Evolutionary conservation across 768 basidiomycete genomes (phyloP).

Genomic region (Mrakia gelida): DNA sequence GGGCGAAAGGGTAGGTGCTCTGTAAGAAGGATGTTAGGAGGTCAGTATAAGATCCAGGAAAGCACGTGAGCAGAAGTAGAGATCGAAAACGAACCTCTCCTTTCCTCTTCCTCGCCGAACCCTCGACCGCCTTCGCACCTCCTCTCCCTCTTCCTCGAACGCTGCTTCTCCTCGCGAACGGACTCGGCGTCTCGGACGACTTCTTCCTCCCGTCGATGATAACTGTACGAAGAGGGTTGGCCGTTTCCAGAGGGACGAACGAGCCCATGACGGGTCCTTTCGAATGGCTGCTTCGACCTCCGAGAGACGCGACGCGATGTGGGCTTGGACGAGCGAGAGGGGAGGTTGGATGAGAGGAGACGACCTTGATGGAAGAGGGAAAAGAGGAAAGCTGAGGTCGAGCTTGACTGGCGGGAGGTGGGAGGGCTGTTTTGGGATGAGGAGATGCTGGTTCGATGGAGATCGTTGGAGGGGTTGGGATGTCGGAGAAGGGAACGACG

Average conservation of each 20-base stretch:
- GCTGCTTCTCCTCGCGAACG: constrained; percentile 21
- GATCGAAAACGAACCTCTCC: background rate
- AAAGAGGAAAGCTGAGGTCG: background rate
- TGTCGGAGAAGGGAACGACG: background rate
- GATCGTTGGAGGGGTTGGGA: background rate
- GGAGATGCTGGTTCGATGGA: constrained; percentile 8
- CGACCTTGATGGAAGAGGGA: background rate
- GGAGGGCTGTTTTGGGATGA: background rate
- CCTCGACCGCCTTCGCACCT: constrained; percentile 3
- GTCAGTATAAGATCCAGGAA: no score
- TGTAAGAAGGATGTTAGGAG: background rate
- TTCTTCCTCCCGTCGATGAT: constrained; percentile 25
- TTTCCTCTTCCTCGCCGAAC: constrained; percentile 5
- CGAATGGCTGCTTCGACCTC: background rate
- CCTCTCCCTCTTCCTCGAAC: background rate
- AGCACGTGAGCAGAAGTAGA: no score
- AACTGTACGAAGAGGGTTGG: constrained; percentile 18
- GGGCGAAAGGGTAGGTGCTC: constrained; percentile 20
- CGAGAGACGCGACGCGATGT: background rate
- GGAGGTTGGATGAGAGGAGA: background rate
- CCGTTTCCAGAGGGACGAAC: constrained; percentile 14
- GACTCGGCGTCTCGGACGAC: constrained; percentile 18
- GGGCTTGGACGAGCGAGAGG: constrained; percentile 8
- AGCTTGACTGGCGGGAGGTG: background rate
- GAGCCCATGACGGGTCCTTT: constrained; percentile 24